Evolutionary conservation across 305 asterid species (phyloP), one percentile per base, ranked within the genome.

Genomic region (Fraxinus sp.): DNA sequence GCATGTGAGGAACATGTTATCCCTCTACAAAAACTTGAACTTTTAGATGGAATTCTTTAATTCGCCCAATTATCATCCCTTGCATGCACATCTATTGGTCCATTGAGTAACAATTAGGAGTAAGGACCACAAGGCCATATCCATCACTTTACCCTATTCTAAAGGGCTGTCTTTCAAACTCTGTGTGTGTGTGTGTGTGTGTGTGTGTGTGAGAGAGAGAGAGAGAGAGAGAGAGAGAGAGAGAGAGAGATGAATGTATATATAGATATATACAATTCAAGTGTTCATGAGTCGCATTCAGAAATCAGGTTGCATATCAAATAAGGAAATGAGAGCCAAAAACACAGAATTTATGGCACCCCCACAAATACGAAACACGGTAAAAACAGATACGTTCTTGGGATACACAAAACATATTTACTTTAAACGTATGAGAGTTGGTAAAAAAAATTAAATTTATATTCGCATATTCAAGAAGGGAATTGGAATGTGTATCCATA

Each of bases 201-300:
- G n/a, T n/a, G n/a, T n/a, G 44, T 3, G 33, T 1, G 57, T 26
- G 81, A 39, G 46, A 39, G 13, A 39, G 46, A 39, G 66, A 33
- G 55, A 37, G 13, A 7, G 2, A 39, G 5, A 13, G 0, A 46
- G 46, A 39, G 46, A 39, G 13, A 39, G 46, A 39, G 66, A 33
- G 55, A 37, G 13, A 7, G 2, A 39, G 5, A 13, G 0, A 46
- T 13, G 57, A 11, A 13, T 46, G 18, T 46, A 46, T 46, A 3
- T 49, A 71, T 78, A 87, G 93, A 91, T 87, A 64, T 89, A 1
- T 59, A 59, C 71, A 59, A 59, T 59, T 59, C 71, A 59, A 20
- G 71, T 59, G 71, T 18, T 59, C 71, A 18, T 59, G 13, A 20
- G 71, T 59, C 28, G 30, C 9, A 20, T 59, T 59, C 30, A 20